A percentile compares a stretch with the other conserved stretches of the same genome.
Conservation (phyloP, 2,329 filamentous ascomycete genomes). For the Colletotrichum noveboracense region DNA sequence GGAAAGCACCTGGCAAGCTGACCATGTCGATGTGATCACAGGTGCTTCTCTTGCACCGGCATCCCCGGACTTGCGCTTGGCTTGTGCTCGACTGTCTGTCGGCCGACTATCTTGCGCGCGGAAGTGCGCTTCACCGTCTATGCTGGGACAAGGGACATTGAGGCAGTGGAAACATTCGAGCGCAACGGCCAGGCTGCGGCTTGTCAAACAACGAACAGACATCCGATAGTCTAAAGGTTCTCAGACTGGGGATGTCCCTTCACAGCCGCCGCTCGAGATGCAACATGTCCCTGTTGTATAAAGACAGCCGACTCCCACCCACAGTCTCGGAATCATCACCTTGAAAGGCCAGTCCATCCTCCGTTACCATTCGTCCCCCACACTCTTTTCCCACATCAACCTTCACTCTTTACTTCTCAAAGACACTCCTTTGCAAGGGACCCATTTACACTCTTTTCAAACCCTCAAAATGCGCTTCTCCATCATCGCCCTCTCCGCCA, state of each 20-base stretch:
- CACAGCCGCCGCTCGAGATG: background rate
- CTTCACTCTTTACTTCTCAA: slow-evolving; percentile 18
- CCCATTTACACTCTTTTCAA: slow-evolving; percentile 1
- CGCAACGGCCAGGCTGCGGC: background rate
- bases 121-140: background rate
- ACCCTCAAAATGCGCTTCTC: slow-evolving; percentile 17
- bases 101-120: background rate
- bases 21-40: background rate
- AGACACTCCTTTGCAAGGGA: slow-evolving; percentile 12
- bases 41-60: background rate
- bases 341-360: slow-evolving; percentile 11
- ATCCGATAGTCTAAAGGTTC: background rate
- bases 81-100: background rate
- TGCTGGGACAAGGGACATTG: background rate
- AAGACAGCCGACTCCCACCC: background rate
- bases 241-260: background rate
- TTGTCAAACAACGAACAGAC: background rate
- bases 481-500: slow-evolving; percentile 1
- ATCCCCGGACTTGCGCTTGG: background rate
- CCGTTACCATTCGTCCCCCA: slow-evolving; percentile 10
- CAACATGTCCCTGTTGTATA: background rate
- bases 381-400: slow-evolving; percentile 9
- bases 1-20: background rate
- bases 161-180: background rate
- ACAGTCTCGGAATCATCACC: background rate